Base-by-base conservation (phyloP, 2,329 filamentous ascomycete species). In the Chaetomium strumarium region DNA sequence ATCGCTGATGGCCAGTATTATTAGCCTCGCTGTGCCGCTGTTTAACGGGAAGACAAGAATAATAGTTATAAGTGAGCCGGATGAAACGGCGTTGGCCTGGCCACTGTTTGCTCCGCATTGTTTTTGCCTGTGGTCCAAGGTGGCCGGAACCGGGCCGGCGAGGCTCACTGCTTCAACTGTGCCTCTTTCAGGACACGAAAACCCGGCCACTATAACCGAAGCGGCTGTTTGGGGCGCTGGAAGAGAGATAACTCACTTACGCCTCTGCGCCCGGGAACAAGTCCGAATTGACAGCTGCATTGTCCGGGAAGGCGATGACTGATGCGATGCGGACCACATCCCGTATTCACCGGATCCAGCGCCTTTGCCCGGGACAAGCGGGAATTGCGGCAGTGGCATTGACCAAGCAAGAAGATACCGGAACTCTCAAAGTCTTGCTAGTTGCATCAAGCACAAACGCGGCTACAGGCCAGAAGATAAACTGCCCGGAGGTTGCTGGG, bases 181-280 rank as follows among this genome's bases (percentile, higher is more conserved):
- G 53, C 56, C 53, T 53, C 51, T 55, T 55, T 58, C 36, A 47
- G 45, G 46, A 38, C 53, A 45, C 45, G 42, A 55, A 53, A 55
- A 58, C 50, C 59, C 58, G 58, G 53, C 24, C 49, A 53, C 41
- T 58, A 49, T 63, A 60, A 56, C 60, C 60, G 58, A 57, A 49
- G 39, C 61, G 59, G 61, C 61, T 62, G 61, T 62, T 61, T 51
- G 43, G n/a, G 20, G 17, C 7, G 40, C 16, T 24, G 45, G 30
- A 8, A 38, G 24, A 4, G 4, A 34, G 16, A n/a, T n/a, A n/a
- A n/a, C 13, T 16, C 8, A 8, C 13, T 19, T 38, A 7, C 12
- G 24, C 29, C 19, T 16, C 2, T 20, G 3, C 6, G 2, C 37
- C 17, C n/a, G 16, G 1, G 3, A 6, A 20, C n/a, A 10, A 8